These are phyloP conservation scores for Paecilomyces dactylethromorphus DNA, from an alignment of 2,329 filamentous ascomycete species.

Conservation along the genomic window DNA sequence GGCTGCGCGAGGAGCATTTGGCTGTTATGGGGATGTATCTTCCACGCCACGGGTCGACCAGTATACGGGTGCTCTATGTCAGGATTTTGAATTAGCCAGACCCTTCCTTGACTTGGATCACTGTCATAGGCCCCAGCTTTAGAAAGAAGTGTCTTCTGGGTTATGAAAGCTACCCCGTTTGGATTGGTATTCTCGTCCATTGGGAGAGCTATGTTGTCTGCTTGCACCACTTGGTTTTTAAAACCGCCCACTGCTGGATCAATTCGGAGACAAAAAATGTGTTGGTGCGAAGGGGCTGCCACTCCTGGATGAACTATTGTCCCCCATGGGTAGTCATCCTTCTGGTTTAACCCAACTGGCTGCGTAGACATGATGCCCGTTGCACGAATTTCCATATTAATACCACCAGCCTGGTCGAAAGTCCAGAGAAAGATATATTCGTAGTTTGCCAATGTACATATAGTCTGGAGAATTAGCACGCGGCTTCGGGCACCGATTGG, in stretches of 20 bases:
- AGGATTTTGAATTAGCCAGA: not conserved
- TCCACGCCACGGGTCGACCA: not conserved
- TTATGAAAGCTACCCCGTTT: conserved; percentile 45
- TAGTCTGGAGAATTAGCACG: conserved; percentile 61
- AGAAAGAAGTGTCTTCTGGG: conserved; percentile 41
- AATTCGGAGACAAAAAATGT: conserved; percentile 64
- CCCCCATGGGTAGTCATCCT: conserved; percentile 52
- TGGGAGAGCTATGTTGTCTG: conserved; percentile 56
- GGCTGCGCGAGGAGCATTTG: not conserved
- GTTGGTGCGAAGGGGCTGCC: conserved; percentile 65
- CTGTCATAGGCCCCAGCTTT: conserved; percentile 28
- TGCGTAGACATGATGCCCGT: conserved; percentile 62
- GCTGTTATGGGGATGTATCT: not conserved
- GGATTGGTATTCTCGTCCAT: conserved; percentile 43
- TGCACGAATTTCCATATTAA: conserved; percentile 62
- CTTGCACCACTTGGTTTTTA: conserved; percentile 50
- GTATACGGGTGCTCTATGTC: not conserved
- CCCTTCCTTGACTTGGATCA: not conserved
- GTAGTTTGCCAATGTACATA: conserved; percentile 66
- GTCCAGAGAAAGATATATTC: conserved; percentile 67
- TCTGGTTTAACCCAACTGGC: conserved; percentile 54
- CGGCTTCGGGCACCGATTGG: conserved; percentile 58
- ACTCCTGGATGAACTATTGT: conserved; percentile 64
- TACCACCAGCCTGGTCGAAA: conserved; percentile 64
- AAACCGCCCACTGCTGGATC: conserved; percentile 56